These are phyloP conservation scores for Saccharomyces cerevisiae DNA, from an alignment of 805 yeast species.

Conservation along the genomic window DNA sequence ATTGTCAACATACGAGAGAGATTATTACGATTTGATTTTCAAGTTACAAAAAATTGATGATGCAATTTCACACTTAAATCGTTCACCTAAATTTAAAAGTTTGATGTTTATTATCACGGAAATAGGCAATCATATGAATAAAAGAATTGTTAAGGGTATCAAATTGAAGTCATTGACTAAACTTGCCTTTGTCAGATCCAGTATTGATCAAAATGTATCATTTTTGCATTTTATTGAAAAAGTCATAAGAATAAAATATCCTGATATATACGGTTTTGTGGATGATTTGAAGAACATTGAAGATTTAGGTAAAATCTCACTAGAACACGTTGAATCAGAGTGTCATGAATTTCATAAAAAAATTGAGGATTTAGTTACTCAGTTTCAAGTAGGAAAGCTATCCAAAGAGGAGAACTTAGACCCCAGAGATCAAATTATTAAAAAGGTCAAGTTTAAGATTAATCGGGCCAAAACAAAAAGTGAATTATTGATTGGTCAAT, in stretches of 20 bases:
- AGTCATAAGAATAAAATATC: slow-evolving; percentile 54
- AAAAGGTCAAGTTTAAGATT: slow-evolving; percentile 44
- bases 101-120: slow-evolving; percentile 60
- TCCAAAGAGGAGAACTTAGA: slow-evolving; percentile 56
- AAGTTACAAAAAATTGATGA: slow-evolving; percentile 53
- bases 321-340: slow-evolving; percentile 55
- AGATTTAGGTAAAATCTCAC: slow-evolving; percentile 50
- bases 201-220: slow-evolving; percentile 58
- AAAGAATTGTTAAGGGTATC: slow-evolving; percentile 65
- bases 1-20: slow-evolving; percentile 51
- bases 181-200: slow-evolving; percentile 58
- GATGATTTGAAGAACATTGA: slow-evolving; percentile 48
- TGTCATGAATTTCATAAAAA: slow-evolving; percentile 46
- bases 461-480: slow-evolving; percentile 49
- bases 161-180: slow-evolving; percentile 60
- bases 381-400: slow-evolving; percentile 54
- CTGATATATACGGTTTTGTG: slow-evolving; percentile 53
- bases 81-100: slow-evolving; percentile 46
- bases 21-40: slow-evolving; percentile 50
- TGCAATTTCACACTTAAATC: slow-evolving; percentile 45
- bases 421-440: slow-evolving; percentile 54
- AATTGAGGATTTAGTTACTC: slow-evolving; percentile 43
- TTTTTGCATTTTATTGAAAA: slow-evolving; percentile 70
- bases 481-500: slow-evolving; percentile 43
- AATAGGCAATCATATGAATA: slow-evolving; percentile 77